These are phyloP conservation scores for Pichia sp. DNA, from an alignment of 1,139 yeast genomes.

Conservation along the genomic window DNA sequence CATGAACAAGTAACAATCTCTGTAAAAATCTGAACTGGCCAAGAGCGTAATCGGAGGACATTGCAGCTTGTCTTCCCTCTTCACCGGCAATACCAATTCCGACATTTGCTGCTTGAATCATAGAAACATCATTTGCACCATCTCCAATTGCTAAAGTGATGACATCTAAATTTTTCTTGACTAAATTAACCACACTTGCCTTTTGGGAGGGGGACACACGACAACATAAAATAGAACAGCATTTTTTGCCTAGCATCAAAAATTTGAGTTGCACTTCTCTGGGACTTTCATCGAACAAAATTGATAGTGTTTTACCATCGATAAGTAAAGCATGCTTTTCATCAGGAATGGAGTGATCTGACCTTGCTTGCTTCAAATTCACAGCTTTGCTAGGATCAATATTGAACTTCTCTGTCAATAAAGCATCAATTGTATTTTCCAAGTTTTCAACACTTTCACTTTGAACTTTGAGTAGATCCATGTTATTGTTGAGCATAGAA, in stretches of 20 bases:
- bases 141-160: constrained; percentile 67
- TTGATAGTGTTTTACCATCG: constrained; percentile 52
- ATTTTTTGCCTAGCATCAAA: constrained; percentile 52
- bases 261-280: constrained; percentile 38
- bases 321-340: constrained; percentile 47
- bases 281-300: constrained; percentile 35
- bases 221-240: constrained; percentile 59
- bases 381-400: constrained; percentile 30
- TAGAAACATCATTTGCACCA: constrained; percentile 66
- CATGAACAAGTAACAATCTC: constrained; percentile 54
- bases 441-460: constrained; percentile 16
- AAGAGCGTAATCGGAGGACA: constrained; percentile 64
- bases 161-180: constrained; percentile 45
- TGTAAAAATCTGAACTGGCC: constrained; percentile 58
- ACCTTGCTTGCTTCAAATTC: constrained; percentile 40
- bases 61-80: constrained; percentile 64
- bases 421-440: constrained; percentile 37
- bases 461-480: constrained; percentile 74
- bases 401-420: constrained; percentile 41
- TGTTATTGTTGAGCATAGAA: constrained; percentile 76
- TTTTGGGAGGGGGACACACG: constrained; percentile 64
- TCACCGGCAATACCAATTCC: constrained; percentile 69
- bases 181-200: constrained; percentile 52
- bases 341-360: constrained; percentile 49
- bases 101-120: constrained; percentile 63